phyloP scores from a whole-genome alignment of 2,329 filamentous ascomycete species.

The Nannizziopsis arthrosporioides region DNA sequence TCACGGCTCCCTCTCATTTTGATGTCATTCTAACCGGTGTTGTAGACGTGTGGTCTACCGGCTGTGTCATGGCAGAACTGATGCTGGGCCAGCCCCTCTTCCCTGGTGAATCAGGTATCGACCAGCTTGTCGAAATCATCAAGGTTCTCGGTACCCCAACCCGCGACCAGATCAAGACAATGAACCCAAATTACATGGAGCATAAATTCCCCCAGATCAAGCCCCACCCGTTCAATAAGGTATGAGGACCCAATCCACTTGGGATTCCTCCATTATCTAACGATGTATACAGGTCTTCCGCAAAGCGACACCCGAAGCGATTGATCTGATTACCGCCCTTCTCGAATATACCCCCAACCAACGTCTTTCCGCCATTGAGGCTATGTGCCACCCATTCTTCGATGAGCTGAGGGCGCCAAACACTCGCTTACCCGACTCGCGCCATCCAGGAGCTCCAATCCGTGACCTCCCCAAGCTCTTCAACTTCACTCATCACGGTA shows the following conservation, averaged over 20 bases:
- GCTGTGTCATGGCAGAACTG: constrained; percentile 97
- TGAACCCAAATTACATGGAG: constrained; percentile 99
- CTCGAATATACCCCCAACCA: constrained; percentile 97
- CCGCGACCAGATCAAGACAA: constrained; percentile 94
- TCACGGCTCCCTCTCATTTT: background rate
- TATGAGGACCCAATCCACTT: constrained; percentile 21
- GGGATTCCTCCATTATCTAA: background rate
- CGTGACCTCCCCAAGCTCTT: constrained; percentile 81
- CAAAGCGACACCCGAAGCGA: constrained; percentile 83
- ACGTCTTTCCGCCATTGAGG: constrained; percentile 82
- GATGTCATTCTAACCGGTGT: constrained; percentile 12
- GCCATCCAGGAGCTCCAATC: constrained; percentile 67
- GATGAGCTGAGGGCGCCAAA: constrained; percentile 87
- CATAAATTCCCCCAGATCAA: constrained; percentile 99
- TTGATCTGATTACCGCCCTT: constrained; percentile 85
- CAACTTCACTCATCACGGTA: constrained; percentile 89
- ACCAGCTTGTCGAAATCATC: constrained; percentile 98
- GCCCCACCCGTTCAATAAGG: constrained; percentile 96
- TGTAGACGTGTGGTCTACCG: constrained; percentile 95
- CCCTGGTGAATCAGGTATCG: constrained; percentile 95
- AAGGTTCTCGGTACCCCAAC: constrained; percentile 96
- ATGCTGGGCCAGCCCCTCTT: constrained; percentile 98
- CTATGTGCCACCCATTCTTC: constrained; percentile 98
- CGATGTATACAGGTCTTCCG: constrained; percentile 60
- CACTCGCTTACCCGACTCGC: constrained; percentile 86